Percentiles rank a stretch among this genome's conserved stretches.
Evolutionary conservation across 805 yeast genomes (phyloP).

Genomic region (Yarrowia deformans): DNA sequence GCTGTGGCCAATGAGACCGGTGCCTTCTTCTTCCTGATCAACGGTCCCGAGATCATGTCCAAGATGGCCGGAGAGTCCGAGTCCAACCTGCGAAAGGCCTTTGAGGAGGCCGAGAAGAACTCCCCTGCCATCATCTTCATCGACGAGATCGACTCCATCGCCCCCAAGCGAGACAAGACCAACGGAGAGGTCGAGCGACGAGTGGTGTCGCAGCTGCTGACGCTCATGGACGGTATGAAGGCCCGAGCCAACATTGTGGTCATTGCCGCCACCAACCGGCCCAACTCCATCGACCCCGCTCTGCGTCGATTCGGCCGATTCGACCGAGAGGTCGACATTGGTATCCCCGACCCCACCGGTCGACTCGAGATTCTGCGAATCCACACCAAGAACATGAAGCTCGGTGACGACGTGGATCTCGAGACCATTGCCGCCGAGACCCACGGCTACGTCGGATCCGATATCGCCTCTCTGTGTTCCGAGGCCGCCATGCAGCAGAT

Average conservation of each 20-base stretch:
- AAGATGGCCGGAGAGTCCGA: constrained; percentile 99
- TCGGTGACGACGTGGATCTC: constrained; percentile 92
- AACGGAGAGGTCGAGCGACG: constrained; percentile 99
- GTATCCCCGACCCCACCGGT: constrained; percentile 87
- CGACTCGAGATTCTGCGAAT: constrained; percentile 93
- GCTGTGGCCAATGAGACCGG: constrained; percentile 99
- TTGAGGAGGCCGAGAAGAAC: constrained; percentile 98
- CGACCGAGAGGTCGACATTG: constrained; percentile 88
- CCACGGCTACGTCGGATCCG: constrained; percentile 99
- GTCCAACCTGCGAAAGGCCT: constrained; percentile 95
- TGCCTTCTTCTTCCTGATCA: constrained; percentile 96
- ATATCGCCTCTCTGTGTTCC: constrained; percentile 97
- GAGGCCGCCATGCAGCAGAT: constrained; percentile 99
- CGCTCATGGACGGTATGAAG: constrained; percentile 99
- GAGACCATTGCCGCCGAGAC: constrained; percentile 97
- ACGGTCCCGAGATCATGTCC: constrained; percentile 99
- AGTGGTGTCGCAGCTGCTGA: constrained; percentile 96
- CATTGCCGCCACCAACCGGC: constrained; percentile 95
- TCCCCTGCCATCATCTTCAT: constrained; percentile 97
- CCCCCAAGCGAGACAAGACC: constrained; percentile 99
- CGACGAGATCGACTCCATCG: constrained; percentile 98
- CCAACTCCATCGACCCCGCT: constrained; percentile 85
- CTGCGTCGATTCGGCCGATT: constrained; percentile 86
- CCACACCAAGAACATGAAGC: constrained; percentile 98
- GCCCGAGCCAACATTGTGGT: constrained; percentile 98